A percentile compares a stretch with the other conserved stretches of the same genome.
These are phyloP conservation scores for Alternaria postmessia DNA, from an alignment of 2,329 filamentous ascomycete species.

Conservation along the genomic window DNA sequence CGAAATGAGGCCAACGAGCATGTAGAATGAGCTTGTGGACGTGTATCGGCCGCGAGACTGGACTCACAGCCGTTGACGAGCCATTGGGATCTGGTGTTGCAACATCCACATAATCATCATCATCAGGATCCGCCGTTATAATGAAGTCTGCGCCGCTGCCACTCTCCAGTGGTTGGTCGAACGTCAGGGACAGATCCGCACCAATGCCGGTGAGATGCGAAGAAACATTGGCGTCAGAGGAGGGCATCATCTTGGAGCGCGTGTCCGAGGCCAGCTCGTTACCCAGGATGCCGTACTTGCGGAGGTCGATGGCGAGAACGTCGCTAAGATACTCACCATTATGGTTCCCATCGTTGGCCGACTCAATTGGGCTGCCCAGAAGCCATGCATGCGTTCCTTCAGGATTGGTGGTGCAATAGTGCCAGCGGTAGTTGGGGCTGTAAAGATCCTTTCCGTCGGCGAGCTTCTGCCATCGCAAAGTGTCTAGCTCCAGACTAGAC, in stretches of 20 bases:
- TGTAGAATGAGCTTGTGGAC: conserved; percentile 95
- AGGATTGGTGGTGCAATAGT: conserved; percentile 96
- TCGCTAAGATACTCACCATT: conserved; percentile 94
- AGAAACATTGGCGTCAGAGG: conserved; percentile 62
- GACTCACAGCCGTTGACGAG: conserved; percentile 43
- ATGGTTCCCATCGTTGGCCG: conserved; percentile 68
- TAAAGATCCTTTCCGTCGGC: conserved; percentile 96
- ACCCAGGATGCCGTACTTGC: conserved; percentile 88
- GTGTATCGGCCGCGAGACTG: conserved; percentile 80
- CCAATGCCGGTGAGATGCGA: conserved; percentile 73
- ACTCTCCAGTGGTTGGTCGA: conserved; percentile 83
- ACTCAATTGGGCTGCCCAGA: conserved; percentile 86
- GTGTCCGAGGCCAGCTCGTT: conserved; percentile 67
- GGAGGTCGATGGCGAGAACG: conserved; percentile 90
- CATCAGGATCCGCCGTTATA: conserved; percentile 86
- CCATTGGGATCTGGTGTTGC: conserved; percentile 51
- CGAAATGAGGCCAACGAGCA: conserved; percentile 96
- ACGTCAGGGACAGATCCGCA: conserved; percentile 82
- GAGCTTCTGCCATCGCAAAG: conserved; percentile 91
- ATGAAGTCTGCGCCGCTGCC: conserved; percentile 90
- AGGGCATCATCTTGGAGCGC: conserved; percentile 55
- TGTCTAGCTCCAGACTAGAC: conserved; percentile 85
- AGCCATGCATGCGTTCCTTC: conserved; percentile 97
- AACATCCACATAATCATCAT: conserved; percentile 70
- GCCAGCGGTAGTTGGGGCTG: conserved; percentile 91